Evolutionary conservation across 352 stramenopile genomes (phyloP), one percentile per base, ranked within the genome.

Genomic region (Phytopythium delawarense): DNA sequence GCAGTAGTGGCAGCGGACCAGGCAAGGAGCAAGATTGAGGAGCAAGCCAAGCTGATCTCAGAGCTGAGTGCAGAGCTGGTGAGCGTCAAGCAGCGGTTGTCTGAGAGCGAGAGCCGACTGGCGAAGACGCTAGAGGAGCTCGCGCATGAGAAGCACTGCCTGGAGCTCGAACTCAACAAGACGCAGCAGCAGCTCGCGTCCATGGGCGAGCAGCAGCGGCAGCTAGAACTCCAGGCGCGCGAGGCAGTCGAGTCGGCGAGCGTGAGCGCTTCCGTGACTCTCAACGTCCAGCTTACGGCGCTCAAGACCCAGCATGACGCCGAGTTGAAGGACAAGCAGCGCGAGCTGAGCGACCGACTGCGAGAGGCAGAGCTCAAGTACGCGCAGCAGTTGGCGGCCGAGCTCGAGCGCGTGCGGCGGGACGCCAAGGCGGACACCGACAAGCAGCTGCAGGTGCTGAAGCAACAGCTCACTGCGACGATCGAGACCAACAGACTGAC

Each of bases 401-500:
- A 59, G 53, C 18, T 48, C 21, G 53, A 59, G 20, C 35, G 53
- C 0, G 35, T 15, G 3, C 25, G 7, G 21, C 34, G 35, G 16
- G 53, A 49, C 2, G 21, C 21, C 21, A 59, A 49, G 25, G 21
- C 34, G 4, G 53, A 49, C 0, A 25, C 53, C n/a, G 53, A 59
- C 20, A 49, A 35, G 53, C 53, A 59, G 21, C 11, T 59, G 11
- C 35, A 21, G 20, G 34, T 13, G 12, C 53, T 49, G 12, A 32
- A 23, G 53, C 53, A 59, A 21, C 52, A 58, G n/a, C n/a, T 58
- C 11, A 48, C 34, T 2, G 34, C 30, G 2, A 45, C 34, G n/a
- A 30, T 44, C 2, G 57, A 86, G 52, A 72, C 69, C 28, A 61
- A 61, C 4, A 53, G 67, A 40, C 53, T 74, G 21, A 51, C 71